A percentile compares a stretch with the other conserved stretches of the same genome.
Conservation (phyloP, 2,329 filamentous ascomycete genomes). For the Escovopsis sp. region DNA sequence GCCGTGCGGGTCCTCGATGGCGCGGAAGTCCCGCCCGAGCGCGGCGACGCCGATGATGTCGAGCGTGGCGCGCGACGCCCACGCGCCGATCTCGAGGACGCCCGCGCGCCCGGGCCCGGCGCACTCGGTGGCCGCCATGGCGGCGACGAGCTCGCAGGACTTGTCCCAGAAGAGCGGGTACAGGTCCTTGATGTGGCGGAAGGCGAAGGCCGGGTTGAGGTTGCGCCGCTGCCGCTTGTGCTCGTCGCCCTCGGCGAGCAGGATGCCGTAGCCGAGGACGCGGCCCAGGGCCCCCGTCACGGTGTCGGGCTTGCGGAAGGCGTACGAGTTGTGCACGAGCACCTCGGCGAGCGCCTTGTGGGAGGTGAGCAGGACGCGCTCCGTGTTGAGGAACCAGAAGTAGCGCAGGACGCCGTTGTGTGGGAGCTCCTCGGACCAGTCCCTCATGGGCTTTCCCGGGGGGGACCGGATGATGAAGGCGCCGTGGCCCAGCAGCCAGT, state of each 20-base stretch:
- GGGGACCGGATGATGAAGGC: constrained; percentile 22
- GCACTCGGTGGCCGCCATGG: constrained; percentile 33
- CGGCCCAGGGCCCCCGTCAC: constrained; percentile 42
- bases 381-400: constrained; percentile 44
- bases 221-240: constrained; percentile 72
- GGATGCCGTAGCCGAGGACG: constrained; percentile 54
- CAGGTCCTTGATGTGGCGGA: constrained; percentile 69
- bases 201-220: constrained; percentile 72
- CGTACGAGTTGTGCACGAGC: constrained; percentile 52
- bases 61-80: constrained; percentile 54
- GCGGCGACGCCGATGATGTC: constrained; percentile 65
- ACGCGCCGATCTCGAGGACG: constrained; percentile 40
- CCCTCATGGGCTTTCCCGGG: constrained; percentile 29
- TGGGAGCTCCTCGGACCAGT: constrained; percentile 38
- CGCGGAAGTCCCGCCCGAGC: constrained; percentile 55
- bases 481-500: constrained; percentile 36
- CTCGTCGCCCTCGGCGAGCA: constrained; percentile 81
- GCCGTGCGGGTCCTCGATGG: constrained; percentile 45
- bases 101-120: constrained; percentile 22
- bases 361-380: constrained; percentile 45
- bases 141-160: constrained; percentile 48
- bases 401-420: constrained; percentile 59
- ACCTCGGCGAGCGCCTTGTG: constrained; percentile 57
- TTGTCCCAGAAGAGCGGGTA: constrained; percentile 79
- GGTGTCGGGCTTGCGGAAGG: constrained; percentile 48